phyloP scores from a whole-genome alignment of 2,329 filamentous ascomycete genomes.

The Ilyonectria sp. region DNA sequence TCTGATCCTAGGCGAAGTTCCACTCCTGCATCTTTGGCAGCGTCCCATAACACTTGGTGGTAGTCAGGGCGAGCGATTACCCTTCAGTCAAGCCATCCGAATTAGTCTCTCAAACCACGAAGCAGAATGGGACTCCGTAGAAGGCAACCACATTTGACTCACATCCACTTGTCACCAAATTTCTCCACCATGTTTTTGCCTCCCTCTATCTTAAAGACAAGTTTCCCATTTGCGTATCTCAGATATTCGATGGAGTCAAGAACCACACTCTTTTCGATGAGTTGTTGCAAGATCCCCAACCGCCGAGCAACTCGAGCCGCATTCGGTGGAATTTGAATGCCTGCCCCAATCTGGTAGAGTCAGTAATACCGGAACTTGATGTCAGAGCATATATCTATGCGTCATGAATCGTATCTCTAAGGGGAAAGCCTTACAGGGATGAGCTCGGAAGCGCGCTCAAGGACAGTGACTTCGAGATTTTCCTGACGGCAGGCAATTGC shows the following conservation, averaged over 20 bases:
- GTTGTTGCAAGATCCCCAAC: background rate
- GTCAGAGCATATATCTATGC: no score
- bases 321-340: constrained; percentile 14
- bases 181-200: background rate
- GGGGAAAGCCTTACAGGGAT: constrained; percentile 1
- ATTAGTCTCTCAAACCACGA: no score
- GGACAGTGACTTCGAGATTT: background rate
- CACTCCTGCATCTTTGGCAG: constrained; percentile 4
- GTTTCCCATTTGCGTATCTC: constrained; percentile 5
- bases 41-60: constrained; percentile 6
- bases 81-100: background rate
- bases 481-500: constrained; percentile 9
- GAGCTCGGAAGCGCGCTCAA: constrained; percentile 5
- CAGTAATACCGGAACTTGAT: background rate
- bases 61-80: constrained; percentile 11
- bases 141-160: background rate
- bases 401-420: background rate
- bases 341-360: constrained; percentile 3
- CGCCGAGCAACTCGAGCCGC: constrained; percentile 11
- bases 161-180: constrained; percentile 12
- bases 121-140: no score
- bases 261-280: background rate
- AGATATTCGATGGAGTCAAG: constrained; percentile 10
- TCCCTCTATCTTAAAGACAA: constrained; percentile 7
- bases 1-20: background rate